Evolutionary conservation across 345 rosid genomes (phyloP), one percentile per base, ranked within the genome.

Genomic region (Arabis hirsuta): DNA sequence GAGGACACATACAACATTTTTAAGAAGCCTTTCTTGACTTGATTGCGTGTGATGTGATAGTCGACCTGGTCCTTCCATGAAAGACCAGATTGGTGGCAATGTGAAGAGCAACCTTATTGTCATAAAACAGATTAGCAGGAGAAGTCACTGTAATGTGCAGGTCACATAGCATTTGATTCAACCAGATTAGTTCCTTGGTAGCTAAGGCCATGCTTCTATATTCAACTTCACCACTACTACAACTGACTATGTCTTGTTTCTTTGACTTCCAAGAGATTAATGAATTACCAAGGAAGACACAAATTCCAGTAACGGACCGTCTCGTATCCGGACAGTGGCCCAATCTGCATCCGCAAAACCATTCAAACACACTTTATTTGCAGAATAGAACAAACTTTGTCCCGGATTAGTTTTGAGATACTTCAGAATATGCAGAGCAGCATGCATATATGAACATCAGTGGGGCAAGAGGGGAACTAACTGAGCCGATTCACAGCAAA

Each of bases 311-410:
- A 13, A 16, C 16, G 0, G 16, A 16, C 16, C 16, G 16, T 16
- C 16, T 16, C 0, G 16, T 16, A 16, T 16, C 24, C 1, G 9
- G 22, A 9, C 12, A 48, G 4, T 1, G 4, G 29, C 44, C 69
- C 55, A 64, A 14, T 47, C 56, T 7, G 56, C 13, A 64, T 64
- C 56, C 5, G 10, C 39, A 63, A 47, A 64, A 0, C 13, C 69
- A 29, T 29, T 43, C 1, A 46, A 50, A 0, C n/a, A 12, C 1
- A 64, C 0, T 12, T 7, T 5, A 1, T 0, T 38, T 0, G 36
- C 13, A 8, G 20, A 12, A 3, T 22, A 62, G 16, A 62, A 24
- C 0, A 43, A 20, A 5, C 24, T 20, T 1, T 6, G 50, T 0
- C 34, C 11, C 0, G 11, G 36, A 22, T 20, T 62, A 0, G 4